These are phyloP conservation scores for Xylariaceae sp. DNA, from an alignment of 2,329 filamentous ascomycete species.

Conservation along the genomic window DNA sequence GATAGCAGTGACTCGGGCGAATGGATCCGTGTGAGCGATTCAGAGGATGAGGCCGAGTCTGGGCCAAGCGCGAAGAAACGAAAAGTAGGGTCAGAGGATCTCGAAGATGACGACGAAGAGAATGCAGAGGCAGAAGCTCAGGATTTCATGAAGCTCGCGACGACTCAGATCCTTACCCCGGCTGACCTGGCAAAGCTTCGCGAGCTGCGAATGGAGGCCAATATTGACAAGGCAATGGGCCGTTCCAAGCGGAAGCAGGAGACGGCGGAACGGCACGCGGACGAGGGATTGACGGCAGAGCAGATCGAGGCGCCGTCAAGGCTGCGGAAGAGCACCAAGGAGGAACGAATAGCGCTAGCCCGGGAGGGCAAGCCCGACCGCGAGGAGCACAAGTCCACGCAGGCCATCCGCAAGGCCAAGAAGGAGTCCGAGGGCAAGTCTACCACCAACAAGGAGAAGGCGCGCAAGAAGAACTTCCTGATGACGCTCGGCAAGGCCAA, in stretches of 20 bases:
- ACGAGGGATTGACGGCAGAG: slow-evolving; percentile 87
- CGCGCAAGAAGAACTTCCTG: slow-evolving; percentile 95
- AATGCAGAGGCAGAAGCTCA: slow-evolving; percentile 46
- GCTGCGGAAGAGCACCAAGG: slow-evolving; percentile 83
- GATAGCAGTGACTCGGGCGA: slow-evolving; percentile 75
- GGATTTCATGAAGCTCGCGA: slow-evolving; percentile 77
- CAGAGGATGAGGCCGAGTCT: slow-evolving; percentile 76
- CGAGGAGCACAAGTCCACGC: slow-evolving; percentile 81
- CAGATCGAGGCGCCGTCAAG: slow-evolving; percentile 87
- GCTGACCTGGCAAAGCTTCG: slow-evolving; percentile 94
- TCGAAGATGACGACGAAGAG: slow-evolving; percentile 46
- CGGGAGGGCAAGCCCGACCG: slow-evolving; percentile 79
- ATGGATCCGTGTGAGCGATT: slow-evolving; percentile 91
- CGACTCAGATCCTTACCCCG: slow-evolving; percentile 89
- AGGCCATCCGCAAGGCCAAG: slow-evolving; percentile 82
- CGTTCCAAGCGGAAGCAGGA: slow-evolving; percentile 52
- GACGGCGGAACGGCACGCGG: slow-evolving; percentile 65
- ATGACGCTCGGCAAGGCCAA: slow-evolving; percentile 98
- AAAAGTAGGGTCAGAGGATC: slow-evolving; percentile 49
- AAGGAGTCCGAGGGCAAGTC: slow-evolving; percentile 91
- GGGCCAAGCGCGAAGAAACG: slow-evolving; percentile 68
- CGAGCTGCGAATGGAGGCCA: slow-evolving; percentile 77
- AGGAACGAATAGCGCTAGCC: slow-evolving; percentile 83
- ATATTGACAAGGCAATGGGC: slow-evolving; percentile 66
- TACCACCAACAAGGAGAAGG: slow-evolving; percentile 96